A percentile compares a stretch with the other conserved stretches of the same genome.
phyloP scores from a whole-genome alignment of 2,329 filamentous ascomycete species.

The Xylaria sp. region DNA sequence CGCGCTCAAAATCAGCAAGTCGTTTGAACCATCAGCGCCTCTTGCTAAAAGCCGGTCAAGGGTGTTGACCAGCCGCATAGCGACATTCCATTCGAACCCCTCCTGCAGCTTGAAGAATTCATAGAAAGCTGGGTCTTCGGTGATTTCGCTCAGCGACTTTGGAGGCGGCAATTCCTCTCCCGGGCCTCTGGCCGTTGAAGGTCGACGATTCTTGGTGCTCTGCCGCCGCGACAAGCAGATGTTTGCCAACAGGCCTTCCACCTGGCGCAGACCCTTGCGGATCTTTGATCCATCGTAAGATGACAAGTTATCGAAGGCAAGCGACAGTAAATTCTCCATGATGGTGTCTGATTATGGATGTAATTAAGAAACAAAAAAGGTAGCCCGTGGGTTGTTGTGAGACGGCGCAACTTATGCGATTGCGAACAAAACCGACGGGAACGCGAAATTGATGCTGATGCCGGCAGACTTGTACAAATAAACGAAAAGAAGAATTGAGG shows the following conservation, averaged over 20 bases:
- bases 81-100: slow-evolving; percentile 97
- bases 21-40: slow-evolving; percentile 79
- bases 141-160: slow-evolving; percentile 71
- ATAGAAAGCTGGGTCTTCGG: slow-evolving; percentile 83
- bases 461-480: slow-evolving; percentile 34
- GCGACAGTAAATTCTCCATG: slow-evolving; percentile 93
- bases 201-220: slow-evolving; percentile 29
- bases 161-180: slow-evolving; percentile 42
- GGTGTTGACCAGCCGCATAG: slow-evolving; percentile 80
- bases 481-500: slow-evolving; percentile 31
- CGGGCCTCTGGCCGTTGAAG: slow-evolving; percentile 31
- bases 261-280: slow-evolving; percentile 89
- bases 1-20: slow-evolving; percentile 84
- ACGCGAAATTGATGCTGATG: slow-evolving; percentile 8
- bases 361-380: background rate
- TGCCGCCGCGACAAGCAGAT: slow-evolving; percentile 73
- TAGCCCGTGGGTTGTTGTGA: background rate
- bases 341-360: background rate
- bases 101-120: slow-evolving; percentile 98
- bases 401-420: slow-evolving; percentile 8
- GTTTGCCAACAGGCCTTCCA: slow-evolving; percentile 90
- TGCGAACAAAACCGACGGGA: background rate
- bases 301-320: slow-evolving; percentile 95
- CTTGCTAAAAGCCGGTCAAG: slow-evolving; percentile 85
- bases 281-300: slow-evolving; percentile 90